These are phyloP conservation scores for Phlebiopsis flavidoalba DNA, from an alignment of 768 basidiomycete genomes.

Conservation along the genomic window DNA sequence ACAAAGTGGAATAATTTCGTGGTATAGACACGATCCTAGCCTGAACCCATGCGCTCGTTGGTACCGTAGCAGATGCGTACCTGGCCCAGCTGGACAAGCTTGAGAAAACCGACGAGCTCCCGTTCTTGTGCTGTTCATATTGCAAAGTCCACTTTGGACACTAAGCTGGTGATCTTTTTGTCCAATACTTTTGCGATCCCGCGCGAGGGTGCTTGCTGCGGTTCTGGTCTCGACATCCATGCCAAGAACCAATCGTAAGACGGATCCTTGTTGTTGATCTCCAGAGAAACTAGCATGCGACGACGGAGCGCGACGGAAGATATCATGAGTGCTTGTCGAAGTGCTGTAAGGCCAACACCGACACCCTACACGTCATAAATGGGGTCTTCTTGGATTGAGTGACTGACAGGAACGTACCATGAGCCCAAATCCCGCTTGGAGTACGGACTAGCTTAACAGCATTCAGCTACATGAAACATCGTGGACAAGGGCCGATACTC, in stretches of 20 bases:
- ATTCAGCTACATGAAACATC: not conserved
- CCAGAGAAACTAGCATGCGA: slow-evolving; percentile 89
- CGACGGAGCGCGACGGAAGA: slow-evolving; percentile 76
- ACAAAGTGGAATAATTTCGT: not conserved
- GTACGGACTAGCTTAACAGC: slow-evolving; percentile 64
- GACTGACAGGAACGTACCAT: slow-evolving; percentile 56
- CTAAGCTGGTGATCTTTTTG: slow-evolving; percentile 89
- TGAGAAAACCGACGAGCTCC: slow-evolving; percentile 83
- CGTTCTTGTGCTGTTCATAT: slow-evolving; percentile 88
- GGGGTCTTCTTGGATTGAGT: not conserved
- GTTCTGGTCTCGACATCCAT: slow-evolving; percentile 84
- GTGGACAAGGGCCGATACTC: slow-evolving; percentile 2
- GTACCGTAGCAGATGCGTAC: slow-evolving; percentile 90
- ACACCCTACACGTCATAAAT: slow-evolving; percentile 55
- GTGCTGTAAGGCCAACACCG: slow-evolving; percentile 73
- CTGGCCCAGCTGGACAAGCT: slow-evolving; percentile 94
- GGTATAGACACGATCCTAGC: slow-evolving; percentile 33
- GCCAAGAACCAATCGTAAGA: slow-evolving; percentile 95
- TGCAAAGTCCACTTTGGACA: slow-evolving; percentile 88
- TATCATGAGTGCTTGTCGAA: slow-evolving; percentile 65
- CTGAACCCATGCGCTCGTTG: slow-evolving; percentile 94
- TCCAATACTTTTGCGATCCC: slow-evolving; percentile 38
- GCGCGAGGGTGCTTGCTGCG: slow-evolving; percentile 25
- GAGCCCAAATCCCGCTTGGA: slow-evolving; percentile 95
- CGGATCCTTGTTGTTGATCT: slow-evolving; percentile 93